These are phyloP conservation scores for Fraxinus sp. DNA, from an alignment of 305 asterid species.

Conservation along the genomic window DNA sequence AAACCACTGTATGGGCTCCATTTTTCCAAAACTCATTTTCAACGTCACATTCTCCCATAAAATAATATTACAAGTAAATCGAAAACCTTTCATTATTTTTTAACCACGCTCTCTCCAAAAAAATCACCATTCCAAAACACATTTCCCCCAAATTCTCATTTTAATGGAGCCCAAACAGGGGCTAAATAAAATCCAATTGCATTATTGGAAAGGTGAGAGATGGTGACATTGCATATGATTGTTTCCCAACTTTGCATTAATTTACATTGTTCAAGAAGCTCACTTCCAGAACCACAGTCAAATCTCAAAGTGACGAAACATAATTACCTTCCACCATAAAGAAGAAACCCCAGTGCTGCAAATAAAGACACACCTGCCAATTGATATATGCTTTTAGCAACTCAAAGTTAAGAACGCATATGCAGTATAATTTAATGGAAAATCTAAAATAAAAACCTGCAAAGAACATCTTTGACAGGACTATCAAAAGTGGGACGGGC, in stretches of 20 bases:
- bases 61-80: background rate
- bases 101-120: background rate
- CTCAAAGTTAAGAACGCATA: constrained; percentile 11
- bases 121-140: background rate
- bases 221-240: background rate
- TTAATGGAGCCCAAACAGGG: background rate
- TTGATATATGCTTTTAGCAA: constrained; percentile 29
- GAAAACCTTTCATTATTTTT: no score
- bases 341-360: constrained; percentile 94
- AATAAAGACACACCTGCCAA: constrained; percentile 76
- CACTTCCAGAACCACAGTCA: constrained; percentile 4
- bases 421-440: background rate
- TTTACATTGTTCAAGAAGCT: background rate
- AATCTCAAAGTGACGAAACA: constrained; percentile 6
- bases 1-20: background rate
- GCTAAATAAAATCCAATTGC: background rate
- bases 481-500: constrained; percentile 55
- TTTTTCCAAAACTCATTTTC: background rate
- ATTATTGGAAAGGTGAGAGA: background rate
- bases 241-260: background rate
- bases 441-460: constrained; percentile 58
- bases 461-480: constrained; percentile 84
- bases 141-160: background rate
- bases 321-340: constrained; percentile 92
- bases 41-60: background rate